Conservation (phyloP, 75 land plant genomes). For the Cunninghamia lanceolata region DNA sequence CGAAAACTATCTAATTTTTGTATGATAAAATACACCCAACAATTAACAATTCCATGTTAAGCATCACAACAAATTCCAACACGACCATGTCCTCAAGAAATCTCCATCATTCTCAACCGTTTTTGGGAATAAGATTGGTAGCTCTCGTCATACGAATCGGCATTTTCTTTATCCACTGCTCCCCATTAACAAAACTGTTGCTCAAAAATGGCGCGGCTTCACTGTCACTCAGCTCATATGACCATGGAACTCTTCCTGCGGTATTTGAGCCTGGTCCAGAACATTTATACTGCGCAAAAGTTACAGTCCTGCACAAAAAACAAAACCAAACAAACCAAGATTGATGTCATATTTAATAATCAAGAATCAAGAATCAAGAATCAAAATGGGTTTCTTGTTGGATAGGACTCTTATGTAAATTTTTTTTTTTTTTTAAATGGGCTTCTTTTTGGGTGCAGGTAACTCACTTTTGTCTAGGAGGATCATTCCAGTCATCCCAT, state of each 20-base stretch:
- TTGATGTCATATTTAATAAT: not conserved
- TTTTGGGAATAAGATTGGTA: not conserved
- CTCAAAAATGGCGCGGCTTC: constrained; percentile 51
- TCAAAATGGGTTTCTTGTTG: not conserved
- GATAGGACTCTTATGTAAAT: not conserved
- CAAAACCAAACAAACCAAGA: not conserved
- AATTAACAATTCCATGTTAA: no score
- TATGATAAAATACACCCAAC: no score
- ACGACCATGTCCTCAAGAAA: no score
- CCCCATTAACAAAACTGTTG: constrained; percentile 45
- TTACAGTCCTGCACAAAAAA: constrained; percentile 32
- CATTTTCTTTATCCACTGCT: constrained; percentile 37
- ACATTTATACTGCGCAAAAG: constrained; percentile 38
- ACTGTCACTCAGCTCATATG: constrained; percentile 28
- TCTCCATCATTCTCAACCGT: not conserved
- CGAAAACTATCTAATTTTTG: no score
- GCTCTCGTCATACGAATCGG: not conserved
- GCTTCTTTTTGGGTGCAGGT: not conserved
- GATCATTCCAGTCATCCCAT: constrained; percentile 50
- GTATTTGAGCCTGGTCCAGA: constrained; percentile 48
- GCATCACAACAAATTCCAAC: not conserved
- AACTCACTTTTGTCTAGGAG: constrained; percentile 17
- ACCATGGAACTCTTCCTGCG: constrained; percentile 45
- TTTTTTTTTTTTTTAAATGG: not conserved
- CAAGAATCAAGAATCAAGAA: not conserved